Evolutionary conservation across 257 asterid genomes (phyloP), one percentile per base, ranked within the genome.

Genomic region (Solanum piurae): DNA sequence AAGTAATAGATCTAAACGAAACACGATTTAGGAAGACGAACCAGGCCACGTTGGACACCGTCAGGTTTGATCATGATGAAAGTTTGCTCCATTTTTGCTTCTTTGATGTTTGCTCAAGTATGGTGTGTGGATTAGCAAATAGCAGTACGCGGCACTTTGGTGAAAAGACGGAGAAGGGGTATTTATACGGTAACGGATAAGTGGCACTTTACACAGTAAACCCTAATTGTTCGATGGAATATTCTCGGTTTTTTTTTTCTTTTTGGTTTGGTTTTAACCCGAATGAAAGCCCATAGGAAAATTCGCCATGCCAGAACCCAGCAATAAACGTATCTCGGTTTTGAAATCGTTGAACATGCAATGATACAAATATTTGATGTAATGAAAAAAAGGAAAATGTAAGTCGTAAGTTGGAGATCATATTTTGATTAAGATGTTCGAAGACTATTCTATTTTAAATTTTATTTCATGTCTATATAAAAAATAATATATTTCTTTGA

Each of bases 1-100:
- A 25, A 18, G 5, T 4, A 4, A 79, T 27, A 16, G 68, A 79
- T 79, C 85, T 46, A 52, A 9, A 12, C 11, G 27, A 40, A 33
- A 77, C 77, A 6, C 0, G 1, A 11, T 27, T 7, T 5, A 23
- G 1, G 77, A 37, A 80, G 23, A 92, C 94, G 29, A 87, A 97
- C 99, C 92, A 97, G 91, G 92, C 98, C 98, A 88, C 99, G 94
- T 87, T 97, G 99, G 84, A 97, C 99, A 38, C 99, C 99, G 87
- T 97, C 99, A 37, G 99, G 99, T 94, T 97, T 96, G 92, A 97
- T 97, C 99, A 97, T 97, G 83, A 97, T 94, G 93, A 97, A 97
- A 12, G 99, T 95, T 87, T 94, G 98, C 98, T 97, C 99, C 99
- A 97, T 97, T 89, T 75, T 76, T 9, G 73, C 16, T 13, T 42